Evolutionary conservation across 441 rosid species (phyloP), one percentile per base, ranked within the genome.

Genomic region (Arabidopsis hybrid): DNA sequence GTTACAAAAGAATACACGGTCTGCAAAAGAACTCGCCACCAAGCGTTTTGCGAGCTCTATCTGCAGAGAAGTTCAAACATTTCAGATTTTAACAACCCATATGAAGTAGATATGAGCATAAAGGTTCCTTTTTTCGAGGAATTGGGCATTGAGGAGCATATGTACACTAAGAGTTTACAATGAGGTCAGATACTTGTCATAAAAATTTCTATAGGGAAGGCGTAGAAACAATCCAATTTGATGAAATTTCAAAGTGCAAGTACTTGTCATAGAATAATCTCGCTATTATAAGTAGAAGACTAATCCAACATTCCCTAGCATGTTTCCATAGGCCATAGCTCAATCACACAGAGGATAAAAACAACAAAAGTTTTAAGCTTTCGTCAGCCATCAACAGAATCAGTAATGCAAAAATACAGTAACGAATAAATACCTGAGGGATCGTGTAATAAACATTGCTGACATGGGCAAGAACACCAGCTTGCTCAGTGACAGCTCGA

Each of bases 41-140:
- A 92, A 83, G 26, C 85, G 85, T 74, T 86, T 88, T 0, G 98
- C 99, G 13, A 92, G 95, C 72, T 92, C 97, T 52, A 88, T 83
- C 98, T 92, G 72, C 77, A 79, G 31, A 64, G 1, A 50, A 65
- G 29, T 29, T 72, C 61, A 40, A 69, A 8, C 26, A 35, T 49
- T 8, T 26, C 35, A 58, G 60, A 46, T 5, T 66, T 4, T 8
- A 18, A 52, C 60, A 66, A 29, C 32, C 8, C 6, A 49, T 35
- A 51, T 35, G 4, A 56, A 70, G 43, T 46, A 49, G 39, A 49
- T 10, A 40, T 16, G 26, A 16, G 31, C 31, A 29, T 29, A 3
- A 29, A 29, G 31, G 31, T 29, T 2, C 31, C 31, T 29, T 29
- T 29, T 29, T 29, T 3, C 31, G 31, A 29, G 31, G 31, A 29